Evolutionary conservation across 371 early-diverging fungal genomes (phyloP).

Genomic region (Rhizopus stolonifer): DNA sequence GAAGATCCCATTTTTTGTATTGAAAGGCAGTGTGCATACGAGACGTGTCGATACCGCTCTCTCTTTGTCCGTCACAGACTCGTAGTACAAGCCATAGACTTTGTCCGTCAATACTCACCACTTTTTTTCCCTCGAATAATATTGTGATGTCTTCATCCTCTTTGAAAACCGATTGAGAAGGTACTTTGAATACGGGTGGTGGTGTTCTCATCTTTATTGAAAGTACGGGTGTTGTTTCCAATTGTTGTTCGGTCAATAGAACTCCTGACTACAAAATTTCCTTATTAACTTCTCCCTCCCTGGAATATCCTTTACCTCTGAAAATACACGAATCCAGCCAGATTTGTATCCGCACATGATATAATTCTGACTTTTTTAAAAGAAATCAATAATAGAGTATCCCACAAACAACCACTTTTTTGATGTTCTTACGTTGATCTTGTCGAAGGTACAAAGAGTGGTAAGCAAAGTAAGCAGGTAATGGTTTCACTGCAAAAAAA

Average conservation of each 20-base stretch:
- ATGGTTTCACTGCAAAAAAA: conserved; percentile 46
- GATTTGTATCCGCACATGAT: conserved; percentile 61
- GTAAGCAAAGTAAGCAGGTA: conserved; percentile 55
- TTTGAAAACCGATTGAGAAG: conserved; percentile 19
- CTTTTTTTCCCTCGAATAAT: conserved; percentile 48
- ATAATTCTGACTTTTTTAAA: conserved; percentile 51
- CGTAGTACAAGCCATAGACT: conserved; percentile 62
- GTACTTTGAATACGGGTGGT: conserved; percentile 36
- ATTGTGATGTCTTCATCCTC: conserved; percentile 64
- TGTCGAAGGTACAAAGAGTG: conserved; percentile 57
- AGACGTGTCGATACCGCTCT: conserved; percentile 42
- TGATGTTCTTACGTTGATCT: conserved; percentile 42
- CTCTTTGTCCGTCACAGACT: conserved; percentile 49
- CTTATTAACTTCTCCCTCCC: no score
- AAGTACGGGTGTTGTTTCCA: conserved; percentile 51
- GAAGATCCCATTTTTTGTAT: conserved; percentile 61
- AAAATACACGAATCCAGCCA: conserved; percentile 64
- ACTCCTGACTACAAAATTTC: conserved; percentile 42
- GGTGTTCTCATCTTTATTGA: conserved; percentile 56
- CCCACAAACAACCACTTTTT: no score
- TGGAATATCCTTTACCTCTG: conserved; percentile 38
- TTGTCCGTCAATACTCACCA: conserved; percentile 63
- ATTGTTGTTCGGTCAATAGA: conserved; percentile 54
- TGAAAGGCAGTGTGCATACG: conserved; percentile 54
- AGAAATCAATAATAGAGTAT: background rate